Conservation (phyloP, 2,329 filamentous ascomycete genomes). For the Talaromyces sp. region DNA sequence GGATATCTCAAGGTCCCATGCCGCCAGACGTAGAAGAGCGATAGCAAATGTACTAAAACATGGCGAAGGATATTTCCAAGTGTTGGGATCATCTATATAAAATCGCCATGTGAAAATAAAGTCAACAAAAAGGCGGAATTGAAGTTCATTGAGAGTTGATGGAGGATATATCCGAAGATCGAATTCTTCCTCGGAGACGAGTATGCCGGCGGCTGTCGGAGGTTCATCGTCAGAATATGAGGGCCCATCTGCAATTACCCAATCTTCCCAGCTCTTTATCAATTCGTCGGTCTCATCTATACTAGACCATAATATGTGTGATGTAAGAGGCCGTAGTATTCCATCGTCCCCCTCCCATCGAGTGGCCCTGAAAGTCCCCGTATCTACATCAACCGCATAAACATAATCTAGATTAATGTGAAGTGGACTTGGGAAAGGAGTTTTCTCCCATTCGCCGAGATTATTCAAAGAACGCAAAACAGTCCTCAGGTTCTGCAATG, state of each 20-base stretch:
- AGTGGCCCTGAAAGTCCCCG: constrained; percentile 15
- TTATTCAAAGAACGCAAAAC: not conserved
- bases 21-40: constrained; percentile 18
- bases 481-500: not conserved
- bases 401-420: constrained; percentile 19
- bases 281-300: too few relatives aligned
- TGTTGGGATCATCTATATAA: constrained; percentile 20
- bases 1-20: constrained; percentile 20
- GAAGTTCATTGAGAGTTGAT: constrained; percentile 22
- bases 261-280: too few relatives aligned
- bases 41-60: constrained; percentile 16
- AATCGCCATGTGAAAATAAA: constrained; percentile 20
- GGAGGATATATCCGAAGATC: constrained; percentile 4
- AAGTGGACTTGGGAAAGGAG: constrained; percentile 18
- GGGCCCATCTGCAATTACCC: too few relatives aligned
- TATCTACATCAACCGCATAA: constrained; percentile 21
- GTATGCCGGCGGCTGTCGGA: too few relatives aligned
- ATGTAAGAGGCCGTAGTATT: not conserved
- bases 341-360: constrained; percentile 6
- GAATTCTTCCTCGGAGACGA: too few relatives aligned
- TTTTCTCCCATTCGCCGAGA: constrained; percentile 17
- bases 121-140: constrained; percentile 20
- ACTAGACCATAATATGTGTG: not conserved
- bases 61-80: constrained; percentile 16
- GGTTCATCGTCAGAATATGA: too few relatives aligned